Conservation (phyloP, 2,329 filamentous ascomycete genomes). For the Bipolaris oryzae region DNA sequence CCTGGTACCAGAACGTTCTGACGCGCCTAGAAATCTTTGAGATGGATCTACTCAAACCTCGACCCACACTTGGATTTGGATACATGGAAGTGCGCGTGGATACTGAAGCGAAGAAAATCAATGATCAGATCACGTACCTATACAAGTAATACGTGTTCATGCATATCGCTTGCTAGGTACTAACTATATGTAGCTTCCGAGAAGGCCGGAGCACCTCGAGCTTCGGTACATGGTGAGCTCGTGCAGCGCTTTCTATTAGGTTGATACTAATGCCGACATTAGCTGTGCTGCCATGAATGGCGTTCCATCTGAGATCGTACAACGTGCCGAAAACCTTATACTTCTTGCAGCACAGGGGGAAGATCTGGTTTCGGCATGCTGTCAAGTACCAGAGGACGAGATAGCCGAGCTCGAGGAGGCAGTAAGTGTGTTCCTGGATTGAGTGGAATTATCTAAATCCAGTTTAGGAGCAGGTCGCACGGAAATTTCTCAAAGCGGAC, state of each 20-base stretch:
- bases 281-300: slow-evolving; percentile 87
- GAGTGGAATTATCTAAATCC: slow-evolving; percentile 10
- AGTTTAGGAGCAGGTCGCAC: slow-evolving; percentile 50
- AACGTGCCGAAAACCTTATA: slow-evolving; percentile 76
- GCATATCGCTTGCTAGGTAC: not conserved
- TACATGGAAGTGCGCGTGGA: slow-evolving; percentile 76
- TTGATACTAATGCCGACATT: slow-evolving; percentile 6
- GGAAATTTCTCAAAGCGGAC: slow-evolving; percentile 51
- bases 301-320: slow-evolving; percentile 72
- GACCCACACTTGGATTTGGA: slow-evolving; percentile 62
- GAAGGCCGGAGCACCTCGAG: slow-evolving; percentile 76
- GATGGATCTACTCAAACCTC: slow-evolving; percentile 60
- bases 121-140: slow-evolving; percentile 73
- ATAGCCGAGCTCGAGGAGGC: slow-evolving; percentile 70
- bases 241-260: too few species aligned
- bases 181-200: slow-evolving; percentile 51
- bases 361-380: slow-evolving; percentile 75
- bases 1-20: not conserved
- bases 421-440: slow-evolving; percentile 48
- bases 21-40: slow-evolving; percentile 70
- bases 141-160: slow-evolving; percentile 61
- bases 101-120: slow-evolving; percentile 54
- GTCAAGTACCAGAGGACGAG: slow-evolving; percentile 69
- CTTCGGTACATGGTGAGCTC: slow-evolving; percentile 71
- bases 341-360: slow-evolving; percentile 72